Base-by-base conservation (phyloP, 2,329 filamentous ascomycete genomes). In the Aspergillus persii region DNA sequence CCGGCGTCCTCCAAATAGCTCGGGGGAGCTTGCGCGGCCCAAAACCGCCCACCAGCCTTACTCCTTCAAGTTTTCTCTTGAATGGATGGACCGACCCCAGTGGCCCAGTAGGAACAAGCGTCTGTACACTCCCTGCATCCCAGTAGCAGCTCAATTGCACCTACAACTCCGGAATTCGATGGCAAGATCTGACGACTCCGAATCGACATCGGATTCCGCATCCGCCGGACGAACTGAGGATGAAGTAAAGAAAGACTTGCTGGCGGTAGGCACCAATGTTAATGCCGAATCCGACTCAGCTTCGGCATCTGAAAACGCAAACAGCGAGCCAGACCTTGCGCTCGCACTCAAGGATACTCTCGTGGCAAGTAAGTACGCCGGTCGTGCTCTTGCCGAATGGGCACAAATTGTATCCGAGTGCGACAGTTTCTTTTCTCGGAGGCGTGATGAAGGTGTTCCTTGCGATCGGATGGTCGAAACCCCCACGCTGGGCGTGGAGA, bases 11-110 rank as follows among this genome's bases (percentile, higher is more conserved):
- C 60, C 63, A 8, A 67, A 66, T 55, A 63, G 59, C 49, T 61
- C 66, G 11, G 66, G 66, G 31, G 67, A 74, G 50, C 61, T 70
- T 27, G 57, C 60, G 36, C 73, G 71, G 46, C 76, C 69, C 61
- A 77, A 69, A 50, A 74, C 70, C n/a, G 74, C 73, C 50, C 83
- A 85, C 63, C 83, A 84, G 58, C 79, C 77, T 46, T 86, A 83
- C 64, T 85, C 80, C 62, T 89, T 89, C 78, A 87, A 85, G 60
- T 89, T 89, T 69, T 88, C 86, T 1, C 76, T 89, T n/a, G 87
- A 89, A 69, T 87, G 82, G 80, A 80, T 83, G 52, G 83, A 85
- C 58, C 81, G 82, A 67, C 74, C 82, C 70, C 70, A 80, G 66
- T 73, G 76, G 71, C 61, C 82, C 66, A 71, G 77, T 72, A 73